Base-by-base conservation (phyloP, 805 yeast species). In the Ogataea minuta region DNA sequence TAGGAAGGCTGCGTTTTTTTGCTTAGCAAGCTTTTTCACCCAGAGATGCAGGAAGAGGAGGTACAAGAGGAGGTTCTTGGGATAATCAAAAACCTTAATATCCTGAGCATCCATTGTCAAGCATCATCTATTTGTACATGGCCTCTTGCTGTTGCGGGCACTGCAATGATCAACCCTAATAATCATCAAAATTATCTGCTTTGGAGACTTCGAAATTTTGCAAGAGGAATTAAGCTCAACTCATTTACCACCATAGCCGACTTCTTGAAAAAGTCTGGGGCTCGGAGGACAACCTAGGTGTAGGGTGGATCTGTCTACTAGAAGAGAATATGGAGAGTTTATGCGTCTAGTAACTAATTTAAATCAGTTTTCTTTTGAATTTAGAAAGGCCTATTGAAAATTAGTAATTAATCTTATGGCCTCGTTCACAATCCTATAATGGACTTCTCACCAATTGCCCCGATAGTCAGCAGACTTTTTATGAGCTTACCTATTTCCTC, bases 181-280 rank as follows among this genome's bases (percentile, higher is more conserved):
- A 23, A 26, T 3, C 34, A 45, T 11, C 26, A 36, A 14, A 44
- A 38, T 13, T 48, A 41, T 31, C 30, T 45, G 8, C 32, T 38
- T 15, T 30, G 41, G 39, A 33, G 49, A 15, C n/a, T 37, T 14
- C n/a, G 15, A 14, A 30, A 35, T 31, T 40, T 48, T 14, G 44
- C 42, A 9, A 42, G 40, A 16, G 44, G 36, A 10, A 31, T 43
- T 10, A 32, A 39, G 12, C 27, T 26, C 8, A 21, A 27, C 12
- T 43, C 42, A 21, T 36, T 27, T 13, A 26, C 10, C 4, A 34
- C 36, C n/a, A 43, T 48, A 12, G 40, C 34, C 8, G 25, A 38
- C 9, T 43, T 48, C 25, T 31, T 43, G 19, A 32, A 45, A 31
- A 25, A 27, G 39, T 36, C n/a, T 48, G 52, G 52, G 52, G 47